Evolutionary conservation across 2,329 filamentous ascomycete genomes (phyloP).

Genomic region (Hortaea sp.): DNA sequence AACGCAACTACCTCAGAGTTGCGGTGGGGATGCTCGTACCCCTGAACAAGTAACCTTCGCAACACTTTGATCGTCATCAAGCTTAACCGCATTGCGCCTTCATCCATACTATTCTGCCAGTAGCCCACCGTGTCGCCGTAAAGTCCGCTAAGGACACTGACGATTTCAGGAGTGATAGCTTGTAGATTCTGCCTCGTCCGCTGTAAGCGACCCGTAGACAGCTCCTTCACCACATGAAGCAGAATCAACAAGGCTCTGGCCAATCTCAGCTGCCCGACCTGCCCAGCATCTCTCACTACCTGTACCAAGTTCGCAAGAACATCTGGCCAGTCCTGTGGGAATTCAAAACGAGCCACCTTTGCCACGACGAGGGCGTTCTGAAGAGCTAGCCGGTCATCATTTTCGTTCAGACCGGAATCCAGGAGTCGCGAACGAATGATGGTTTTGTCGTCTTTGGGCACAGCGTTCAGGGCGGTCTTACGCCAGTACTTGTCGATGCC

Average conservation of each 20-base stretch:
- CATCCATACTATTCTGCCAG: constrained; percentile 42
- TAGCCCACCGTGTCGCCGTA: constrained; percentile 61
- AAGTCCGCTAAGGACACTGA: constrained; percentile 68
- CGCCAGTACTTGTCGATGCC: constrained; percentile 91
- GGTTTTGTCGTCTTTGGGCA: constrained; percentile 61
- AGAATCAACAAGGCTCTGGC: constrained; percentile 65
- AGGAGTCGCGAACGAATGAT: constrained; percentile 66
- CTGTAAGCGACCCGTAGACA: constrained; percentile 68
- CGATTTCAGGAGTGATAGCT: constrained; percentile 68
- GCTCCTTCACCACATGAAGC: constrained; percentile 80
- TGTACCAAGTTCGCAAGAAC: constrained; percentile 46
- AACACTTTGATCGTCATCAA: constrained; percentile 69
- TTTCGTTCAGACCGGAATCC: constrained; percentile 66
- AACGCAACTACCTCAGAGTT: constrained; percentile 66
- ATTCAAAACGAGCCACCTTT: constrained; percentile 84
- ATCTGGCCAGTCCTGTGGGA: constrained; percentile 69
- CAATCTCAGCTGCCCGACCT: constrained; percentile 44
- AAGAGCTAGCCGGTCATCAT: constrained; percentile 63
- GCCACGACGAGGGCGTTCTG: constrained; percentile 83
- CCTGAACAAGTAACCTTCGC: constrained; percentile 65
- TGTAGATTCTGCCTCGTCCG: constrained; percentile 68
- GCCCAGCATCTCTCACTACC: constrained; percentile 43
- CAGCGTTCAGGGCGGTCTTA: constrained; percentile 60
- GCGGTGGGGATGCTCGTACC: constrained; percentile 76
- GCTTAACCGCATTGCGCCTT: constrained; percentile 64